Evolutionary conservation across 768 basidiomycete species (phyloP).

Genomic region (Phaeotremella skinneri): DNA sequence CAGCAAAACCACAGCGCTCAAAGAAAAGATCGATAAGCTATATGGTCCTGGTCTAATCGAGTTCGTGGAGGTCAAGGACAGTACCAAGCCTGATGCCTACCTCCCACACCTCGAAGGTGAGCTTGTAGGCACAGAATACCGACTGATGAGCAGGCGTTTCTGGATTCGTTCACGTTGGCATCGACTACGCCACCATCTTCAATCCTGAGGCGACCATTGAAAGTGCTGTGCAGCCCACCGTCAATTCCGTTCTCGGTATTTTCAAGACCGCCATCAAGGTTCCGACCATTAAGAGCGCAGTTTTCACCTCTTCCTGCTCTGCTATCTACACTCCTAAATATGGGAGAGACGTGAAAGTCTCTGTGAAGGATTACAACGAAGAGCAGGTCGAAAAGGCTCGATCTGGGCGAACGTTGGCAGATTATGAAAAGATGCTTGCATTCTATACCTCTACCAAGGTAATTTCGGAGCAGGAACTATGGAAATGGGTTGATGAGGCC

Average conservation of each 20-base stretch:
- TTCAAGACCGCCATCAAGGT: conserved; percentile 1
- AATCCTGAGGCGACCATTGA: background rate
- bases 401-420: background rate
- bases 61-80: conserved; percentile 6
- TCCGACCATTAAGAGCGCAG: background rate
- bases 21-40: conserved; percentile 2
- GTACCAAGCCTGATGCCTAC: background rate
- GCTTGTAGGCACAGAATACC: background rate
- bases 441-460: conserved; percentile 2
- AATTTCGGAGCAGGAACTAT: background rate
- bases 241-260: background rate
- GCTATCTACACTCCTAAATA: background rate
- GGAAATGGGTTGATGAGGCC: conserved; percentile 3
- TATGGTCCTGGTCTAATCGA: conserved; percentile 9
- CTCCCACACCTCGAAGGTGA: background rate
- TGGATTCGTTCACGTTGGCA: background rate
- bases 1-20: conserved; percentile 4
- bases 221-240: background rate
- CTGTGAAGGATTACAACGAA: background rate
- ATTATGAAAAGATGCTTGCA: background rate
- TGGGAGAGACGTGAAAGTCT: background rate
- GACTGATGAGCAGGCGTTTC: background rate
- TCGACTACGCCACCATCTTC: background rate
- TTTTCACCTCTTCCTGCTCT: background rate
- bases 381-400: background rate